A percentile compares a stretch with the other conserved stretches of the same genome.
phyloP scores from a whole-genome alignment of 2,329 filamentous ascomycete genomes.

The Colletotrichum sp. region DNA sequence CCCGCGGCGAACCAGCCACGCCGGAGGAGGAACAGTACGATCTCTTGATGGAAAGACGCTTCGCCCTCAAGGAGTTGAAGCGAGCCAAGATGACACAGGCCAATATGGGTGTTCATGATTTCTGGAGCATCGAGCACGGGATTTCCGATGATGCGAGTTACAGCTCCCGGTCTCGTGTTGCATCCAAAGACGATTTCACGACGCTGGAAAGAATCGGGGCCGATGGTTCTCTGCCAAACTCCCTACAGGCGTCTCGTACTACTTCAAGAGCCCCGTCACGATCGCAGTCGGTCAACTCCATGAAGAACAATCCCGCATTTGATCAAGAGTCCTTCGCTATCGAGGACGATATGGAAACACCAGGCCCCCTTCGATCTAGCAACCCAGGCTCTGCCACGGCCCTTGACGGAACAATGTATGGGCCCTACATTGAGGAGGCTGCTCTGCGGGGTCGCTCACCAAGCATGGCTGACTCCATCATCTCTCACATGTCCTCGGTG shows the following conservation, averaged over 20 bases:
- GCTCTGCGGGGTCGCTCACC: constrained; percentile 71
- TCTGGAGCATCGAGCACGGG: constrained; percentile 87
- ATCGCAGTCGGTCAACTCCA: constrained; percentile 51
- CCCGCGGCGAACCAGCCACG: constrained; percentile 62
- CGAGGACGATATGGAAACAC: constrained; percentile 61
- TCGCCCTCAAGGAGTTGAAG: constrained; percentile 62
- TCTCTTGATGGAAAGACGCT: constrained; percentile 63
- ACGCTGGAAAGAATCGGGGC: constrained; percentile 32
- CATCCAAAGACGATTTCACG: constrained; percentile 45
- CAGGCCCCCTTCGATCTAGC: constrained; percentile 54
- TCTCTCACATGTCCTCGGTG: constrained; percentile 72
- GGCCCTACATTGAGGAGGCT: constrained; percentile 66
- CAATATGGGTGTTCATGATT: constrained; percentile 62
- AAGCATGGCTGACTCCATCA: constrained; percentile 80
- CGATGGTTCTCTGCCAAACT: constrained; percentile 42
- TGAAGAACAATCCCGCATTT: constrained; percentile 16
- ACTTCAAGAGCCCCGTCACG: constrained; percentile 55
- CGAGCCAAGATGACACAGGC: constrained; percentile 58
- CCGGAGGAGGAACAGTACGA: constrained; percentile 67
- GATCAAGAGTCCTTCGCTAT: constrained; percentile 13
- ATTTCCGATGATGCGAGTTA: constrained; percentile 57
- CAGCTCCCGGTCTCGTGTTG: constrained; percentile 47
- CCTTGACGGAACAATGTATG: constrained; percentile 80
- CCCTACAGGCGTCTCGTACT: constrained; percentile 41
- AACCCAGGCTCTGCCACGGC: constrained; percentile 59